Evolutionary conservation across 176 grass and related monocot genomes (phyloP).

Genomic region (Avena atlantica): DNA sequence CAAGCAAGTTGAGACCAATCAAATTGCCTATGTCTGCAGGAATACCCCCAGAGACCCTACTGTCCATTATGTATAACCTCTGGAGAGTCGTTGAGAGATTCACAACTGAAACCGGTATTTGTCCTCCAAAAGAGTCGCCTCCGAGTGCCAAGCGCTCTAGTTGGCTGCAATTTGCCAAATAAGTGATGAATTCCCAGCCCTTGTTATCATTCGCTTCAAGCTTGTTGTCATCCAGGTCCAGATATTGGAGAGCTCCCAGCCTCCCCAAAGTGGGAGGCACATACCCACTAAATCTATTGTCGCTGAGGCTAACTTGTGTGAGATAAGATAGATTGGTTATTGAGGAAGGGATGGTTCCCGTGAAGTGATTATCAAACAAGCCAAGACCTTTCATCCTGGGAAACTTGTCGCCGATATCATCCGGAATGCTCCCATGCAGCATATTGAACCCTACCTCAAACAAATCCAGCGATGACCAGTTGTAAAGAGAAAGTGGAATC

Average conservation of each 20-base stretch:
- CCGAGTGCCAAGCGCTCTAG: conserved; percentile 3
- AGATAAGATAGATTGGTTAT: not conserved
- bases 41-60: not conserved
- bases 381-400: not conserved
- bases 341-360: not conserved
- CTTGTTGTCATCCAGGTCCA: not conserved
- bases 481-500: not conserved
- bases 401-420: not conserved
- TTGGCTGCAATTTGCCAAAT: not conserved
- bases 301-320: not conserved
- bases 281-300: not conserved
- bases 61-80: not conserved
- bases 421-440: not conserved
- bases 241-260: not conserved
- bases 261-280: not conserved
- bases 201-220: not conserved
- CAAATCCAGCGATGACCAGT: not conserved
- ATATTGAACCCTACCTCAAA: not conserved
- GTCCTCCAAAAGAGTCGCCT: not conserved
- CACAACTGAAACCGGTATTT: not conserved
- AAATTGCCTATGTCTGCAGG: conserved; percentile 8
- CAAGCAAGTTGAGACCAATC: not conserved
- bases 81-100: conserved; percentile 2
- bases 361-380: not conserved
- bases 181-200: conserved; percentile 5